Conservation (phyloP, 192 early-diverging fungal species). For the Podila horticola region DNA sequence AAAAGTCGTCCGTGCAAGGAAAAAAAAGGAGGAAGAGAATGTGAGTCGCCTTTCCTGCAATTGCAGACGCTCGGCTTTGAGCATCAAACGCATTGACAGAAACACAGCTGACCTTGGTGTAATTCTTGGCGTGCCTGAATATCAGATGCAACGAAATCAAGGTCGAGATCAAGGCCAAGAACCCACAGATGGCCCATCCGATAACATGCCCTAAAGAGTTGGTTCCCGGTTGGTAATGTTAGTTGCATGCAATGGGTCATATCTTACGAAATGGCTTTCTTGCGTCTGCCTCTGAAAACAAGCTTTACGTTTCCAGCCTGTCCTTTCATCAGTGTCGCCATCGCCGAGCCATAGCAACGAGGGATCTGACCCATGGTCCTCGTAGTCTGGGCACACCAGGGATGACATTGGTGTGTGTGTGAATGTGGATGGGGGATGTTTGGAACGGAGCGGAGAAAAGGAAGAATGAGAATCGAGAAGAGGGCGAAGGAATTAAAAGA, state of each 20-base stretch:
- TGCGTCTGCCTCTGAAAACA: background rate
- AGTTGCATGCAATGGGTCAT: no score
- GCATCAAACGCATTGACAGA: background rate
- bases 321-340: slow-evolving; percentile 2
- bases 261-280: no score
- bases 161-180: slow-evolving; percentile 63
- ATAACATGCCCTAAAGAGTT: slow-evolving; percentile 57
- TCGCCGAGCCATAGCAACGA: slow-evolving; percentile 1
- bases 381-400: slow-evolving; percentile 37
- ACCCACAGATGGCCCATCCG: slow-evolving; percentile 68
- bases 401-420: slow-evolving; percentile 9
- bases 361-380: slow-evolving; percentile 7
- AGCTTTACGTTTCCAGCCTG: background rate
- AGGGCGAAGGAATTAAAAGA: background rate
- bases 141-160: slow-evolving; percentile 61
- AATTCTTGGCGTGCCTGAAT: slow-evolving; percentile 63
- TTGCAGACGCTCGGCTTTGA: background rate
- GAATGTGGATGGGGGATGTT: slow-evolving; percentile 2
- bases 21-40: background rate
- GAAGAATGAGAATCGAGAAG: background rate
- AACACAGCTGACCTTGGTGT: slow-evolving; percentile 50
- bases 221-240: slow-evolving; percentile 2
- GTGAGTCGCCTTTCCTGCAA: background rate
- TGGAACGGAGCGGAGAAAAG: background rate
- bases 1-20: background rate